Conservation (phyloP, 2,329 filamentous ascomycete genomes). For the Alternaria metachromatica region DNA sequence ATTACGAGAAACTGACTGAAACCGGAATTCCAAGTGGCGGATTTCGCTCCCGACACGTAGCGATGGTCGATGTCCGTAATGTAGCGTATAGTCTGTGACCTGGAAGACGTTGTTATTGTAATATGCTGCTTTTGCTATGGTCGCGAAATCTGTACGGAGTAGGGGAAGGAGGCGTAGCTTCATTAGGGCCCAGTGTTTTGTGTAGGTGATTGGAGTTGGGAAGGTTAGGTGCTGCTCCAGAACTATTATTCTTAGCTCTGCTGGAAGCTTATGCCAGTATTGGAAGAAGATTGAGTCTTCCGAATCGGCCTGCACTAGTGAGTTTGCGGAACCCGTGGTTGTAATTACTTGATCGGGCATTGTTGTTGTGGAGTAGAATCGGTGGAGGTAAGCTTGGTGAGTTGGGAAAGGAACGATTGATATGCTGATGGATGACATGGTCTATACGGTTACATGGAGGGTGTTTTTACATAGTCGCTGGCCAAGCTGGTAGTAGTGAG, state of each 20-base stretch:
- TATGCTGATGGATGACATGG: not conserved
- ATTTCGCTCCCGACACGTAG: not conserved
- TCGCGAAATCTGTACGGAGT: not conserved
- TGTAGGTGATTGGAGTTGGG: not conserved
- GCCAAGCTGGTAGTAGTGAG: not conserved
- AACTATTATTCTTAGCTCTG: not conserved
- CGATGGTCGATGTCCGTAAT: not conserved
- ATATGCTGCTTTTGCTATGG: not conserved
- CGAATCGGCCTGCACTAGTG: not conserved
- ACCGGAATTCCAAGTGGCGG: not conserved
- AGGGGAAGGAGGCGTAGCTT: not conserved
- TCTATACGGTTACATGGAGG: not conserved
- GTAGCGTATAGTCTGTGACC: not conserved
- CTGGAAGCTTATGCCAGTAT: not conserved
- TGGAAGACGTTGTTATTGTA: not conserved
- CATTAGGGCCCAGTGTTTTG: not conserved
- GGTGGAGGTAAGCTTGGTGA: not conserved
- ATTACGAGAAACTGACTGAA: not conserved
- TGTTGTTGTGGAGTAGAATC: not conserved
- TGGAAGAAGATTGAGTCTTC: not conserved
- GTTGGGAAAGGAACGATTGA: not conserved
- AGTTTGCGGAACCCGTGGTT: not conserved
- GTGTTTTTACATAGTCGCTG: not conserved
- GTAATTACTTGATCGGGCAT: not conserved
- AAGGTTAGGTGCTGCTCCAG: not conserved